These are phyloP conservation scores for Annona squamosa DNA, from an alignment of 164 flowering plant genomes.

Conservation along the genomic window DNA sequence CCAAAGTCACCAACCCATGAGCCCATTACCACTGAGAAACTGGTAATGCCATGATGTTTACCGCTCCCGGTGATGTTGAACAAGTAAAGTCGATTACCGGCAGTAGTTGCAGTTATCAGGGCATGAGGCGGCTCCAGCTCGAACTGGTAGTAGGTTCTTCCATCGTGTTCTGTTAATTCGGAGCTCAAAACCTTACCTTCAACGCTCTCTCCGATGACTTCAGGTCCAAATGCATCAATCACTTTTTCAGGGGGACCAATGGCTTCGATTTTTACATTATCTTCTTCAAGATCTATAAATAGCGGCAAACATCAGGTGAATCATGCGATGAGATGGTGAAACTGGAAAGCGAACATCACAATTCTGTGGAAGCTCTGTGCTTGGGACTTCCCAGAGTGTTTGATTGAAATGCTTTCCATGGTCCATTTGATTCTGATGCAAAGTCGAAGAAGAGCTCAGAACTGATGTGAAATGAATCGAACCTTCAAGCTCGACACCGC, in stretches of 20 bases:
- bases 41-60: slow-evolving; percentile 10
- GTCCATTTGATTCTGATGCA: no score
- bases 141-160: slow-evolving; percentile 77
- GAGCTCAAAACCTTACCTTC: slow-evolving; percentile 47
- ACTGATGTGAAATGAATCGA: slow-evolving; percentile 58
- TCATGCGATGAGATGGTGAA: background rate
- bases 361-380: background rate
- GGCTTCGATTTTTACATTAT: slow-evolving; percentile 61
- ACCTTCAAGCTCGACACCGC: slow-evolving; percentile 63
- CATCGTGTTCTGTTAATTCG: slow-evolving; percentile 34
- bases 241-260: slow-evolving; percentile 89
- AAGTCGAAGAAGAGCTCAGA: no score
- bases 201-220: slow-evolving; percentile 86
- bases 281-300: slow-evolving; percentile 59
- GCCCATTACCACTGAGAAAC: background rate
- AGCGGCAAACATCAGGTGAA: background rate
- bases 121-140: slow-evolving; percentile 92
- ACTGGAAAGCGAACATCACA: background rate
- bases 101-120: slow-evolving; percentile 92
- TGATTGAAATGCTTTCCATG: no score
- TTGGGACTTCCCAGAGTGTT: no score
- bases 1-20: no score
- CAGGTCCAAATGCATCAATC: slow-evolving; percentile 93
- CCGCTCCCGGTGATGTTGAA: slow-evolving; percentile 73
- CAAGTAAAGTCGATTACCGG: slow-evolving; percentile 90